Percentiles rank a stretch among this genome's conserved stretches.
phyloP scores from a whole-genome alignment of 139 green algal genomes.

The Micromonas commoda region DNA sequence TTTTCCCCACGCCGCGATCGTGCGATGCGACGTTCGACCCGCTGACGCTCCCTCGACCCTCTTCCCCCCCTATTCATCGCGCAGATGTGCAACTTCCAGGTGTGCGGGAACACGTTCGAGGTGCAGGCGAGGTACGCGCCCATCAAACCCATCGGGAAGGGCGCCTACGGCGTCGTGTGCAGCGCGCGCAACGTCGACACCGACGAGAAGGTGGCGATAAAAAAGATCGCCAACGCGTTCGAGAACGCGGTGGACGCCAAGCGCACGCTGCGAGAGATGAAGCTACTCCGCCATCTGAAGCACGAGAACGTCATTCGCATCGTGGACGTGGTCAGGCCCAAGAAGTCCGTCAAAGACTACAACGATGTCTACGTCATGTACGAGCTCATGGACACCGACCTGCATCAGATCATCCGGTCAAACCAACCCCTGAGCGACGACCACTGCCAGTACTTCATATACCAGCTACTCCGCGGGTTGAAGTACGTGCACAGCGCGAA shows the following conservation, averaged over 20 bases:
- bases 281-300: slow-evolving; percentile 50
- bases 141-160: slow-evolving; percentile 52
- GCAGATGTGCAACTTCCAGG: slow-evolving; percentile 28
- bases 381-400: slow-evolving; percentile 61
- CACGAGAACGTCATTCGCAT: slow-evolving; percentile 53
- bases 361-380: slow-evolving; percentile 59
- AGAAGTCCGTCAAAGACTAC: slow-evolving; percentile 32
- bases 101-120: slow-evolving; percentile 46
- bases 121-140: slow-evolving; percentile 50
- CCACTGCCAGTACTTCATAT: slow-evolving; percentile 54
- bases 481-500: slow-evolving; percentile 59
- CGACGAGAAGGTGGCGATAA: slow-evolving; percentile 52
- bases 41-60: background rate
- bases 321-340: slow-evolving; percentile 39
- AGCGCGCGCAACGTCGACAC: slow-evolving; percentile 39
- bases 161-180: slow-evolving; percentile 53
- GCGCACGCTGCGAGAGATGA: slow-evolving; percentile 55
- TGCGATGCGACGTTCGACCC: background rate
- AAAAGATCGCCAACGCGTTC: slow-evolving; percentile 57
- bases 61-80: background rate
- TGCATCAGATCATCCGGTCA: slow-evolving; percentile 58
- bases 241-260: slow-evolving; percentile 54
- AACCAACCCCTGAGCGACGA: slow-evolving; percentile 48
- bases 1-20: too few species aligned
- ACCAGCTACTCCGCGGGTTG: slow-evolving; percentile 51